These are phyloP conservation scores for Suillus subaureus DNA, from an alignment of 768 basidiomycete species.

Conservation along the genomic window DNA sequence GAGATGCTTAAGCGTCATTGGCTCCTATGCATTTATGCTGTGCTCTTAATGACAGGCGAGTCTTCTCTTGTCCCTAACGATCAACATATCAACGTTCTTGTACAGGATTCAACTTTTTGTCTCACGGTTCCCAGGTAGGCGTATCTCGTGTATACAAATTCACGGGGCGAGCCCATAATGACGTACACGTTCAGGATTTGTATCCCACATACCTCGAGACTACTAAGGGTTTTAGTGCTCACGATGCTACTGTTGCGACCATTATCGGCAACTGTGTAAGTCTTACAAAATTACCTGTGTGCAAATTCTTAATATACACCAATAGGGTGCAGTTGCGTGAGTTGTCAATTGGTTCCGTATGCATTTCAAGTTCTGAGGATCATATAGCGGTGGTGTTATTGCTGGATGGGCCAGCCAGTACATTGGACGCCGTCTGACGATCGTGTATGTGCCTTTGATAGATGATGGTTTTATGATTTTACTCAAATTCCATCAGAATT, in stretches of 20 bases:
- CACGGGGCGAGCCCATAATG: background rate
- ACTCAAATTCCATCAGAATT: constrained; percentile 35
- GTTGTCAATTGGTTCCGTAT: constrained; percentile 22
- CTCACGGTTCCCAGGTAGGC: constrained; percentile 67
- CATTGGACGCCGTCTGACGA: constrained; percentile 82
- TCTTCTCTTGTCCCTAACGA: constrained; percentile 8
- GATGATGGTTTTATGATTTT: background rate
- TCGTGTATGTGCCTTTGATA: constrained; percentile 40
- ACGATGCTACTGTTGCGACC: constrained; percentile 70
- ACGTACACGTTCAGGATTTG: constrained; percentile 51
- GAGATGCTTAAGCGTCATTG: constrained; percentile 83
- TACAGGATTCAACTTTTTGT: constrained; percentile 74
- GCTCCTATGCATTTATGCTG: constrained; percentile 80
- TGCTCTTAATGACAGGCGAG: constrained; percentile 72
- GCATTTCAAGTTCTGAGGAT: constrained; percentile 1
- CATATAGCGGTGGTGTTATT: constrained; percentile 59
- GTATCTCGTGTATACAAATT: background rate
- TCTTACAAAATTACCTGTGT: constrained; percentile 12
- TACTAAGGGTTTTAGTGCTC: constrained; percentile 60
- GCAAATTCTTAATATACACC: constrained; percentile 1
- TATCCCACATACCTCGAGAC: constrained; percentile 76
- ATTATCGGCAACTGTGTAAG: constrained; percentile 77
- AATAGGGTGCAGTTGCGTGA: constrained; percentile 47
- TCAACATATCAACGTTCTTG: constrained; percentile 3
- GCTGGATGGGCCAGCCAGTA: constrained; percentile 77